Percentiles rank a stretch among this genome's conserved stretches.
Conservation (phyloP, 768 basidiomycete species). For the Lanmaoa pseudosensibilis region DNA sequence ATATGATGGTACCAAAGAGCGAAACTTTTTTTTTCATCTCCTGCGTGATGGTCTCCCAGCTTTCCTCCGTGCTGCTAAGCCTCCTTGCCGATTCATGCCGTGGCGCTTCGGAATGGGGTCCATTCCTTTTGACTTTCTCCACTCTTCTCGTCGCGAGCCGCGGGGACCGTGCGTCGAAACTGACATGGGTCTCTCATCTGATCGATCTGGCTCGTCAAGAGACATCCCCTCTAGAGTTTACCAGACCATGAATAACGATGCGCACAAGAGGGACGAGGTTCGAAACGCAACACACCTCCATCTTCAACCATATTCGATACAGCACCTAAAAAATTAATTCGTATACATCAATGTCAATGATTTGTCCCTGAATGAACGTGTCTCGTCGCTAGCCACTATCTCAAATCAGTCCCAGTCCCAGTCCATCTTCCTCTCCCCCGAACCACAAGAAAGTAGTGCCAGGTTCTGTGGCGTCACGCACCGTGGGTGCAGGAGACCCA, state of each 20-base stretch:
- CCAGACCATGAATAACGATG: constrained; percentile 9
- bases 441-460: constrained; percentile 31
- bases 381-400: neutral
- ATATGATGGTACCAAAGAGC: neutral
- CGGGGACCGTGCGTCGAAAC: constrained; percentile 86
- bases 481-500: constrained; percentile 58
- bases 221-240: constrained; percentile 49
- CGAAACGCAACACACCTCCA: constrained; percentile 23
- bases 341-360: constrained; percentile 23
- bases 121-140: constrained; percentile 81
- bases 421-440: neutral
- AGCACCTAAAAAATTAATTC: constrained; percentile 14
- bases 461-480: constrained; percentile 38
- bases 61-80: constrained; percentile 57
- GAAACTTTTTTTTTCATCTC: constrained; percentile 42
- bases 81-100: constrained; percentile 70
- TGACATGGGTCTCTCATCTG: constrained; percentile 32
- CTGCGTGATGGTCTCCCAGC: constrained; percentile 71
- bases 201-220: constrained; percentile 40
- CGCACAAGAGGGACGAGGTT: neutral
- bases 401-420: neutral
- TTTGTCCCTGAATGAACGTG: neutral
- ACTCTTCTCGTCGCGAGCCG: constrained; percentile 73
- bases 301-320: constrained; percentile 8
- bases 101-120: constrained; percentile 46